Evolutionary conservation across 371 early-diverging fungal genomes (phyloP), one percentile per base, ranked within the genome.

Genomic region (Capillidium heterosporum): DNA sequence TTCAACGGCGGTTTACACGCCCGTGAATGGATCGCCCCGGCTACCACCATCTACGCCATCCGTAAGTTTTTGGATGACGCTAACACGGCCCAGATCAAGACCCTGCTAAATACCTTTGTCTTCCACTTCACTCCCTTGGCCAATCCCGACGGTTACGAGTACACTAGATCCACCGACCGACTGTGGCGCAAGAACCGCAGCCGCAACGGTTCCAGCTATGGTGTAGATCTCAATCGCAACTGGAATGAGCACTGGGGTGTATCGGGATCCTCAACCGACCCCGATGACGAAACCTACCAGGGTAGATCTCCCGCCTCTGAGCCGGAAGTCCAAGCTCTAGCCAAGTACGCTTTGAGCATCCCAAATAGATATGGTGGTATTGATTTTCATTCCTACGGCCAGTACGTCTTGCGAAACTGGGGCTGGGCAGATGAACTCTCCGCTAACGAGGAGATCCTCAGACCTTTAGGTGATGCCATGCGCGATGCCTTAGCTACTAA

Each of bases 131-230:
- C 77, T 0, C 78, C 78, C 5, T 46, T 78, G 32, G 67, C 74
- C 61, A 80, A 80, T 64, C 59, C 71, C n/a, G 81, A 80, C 54
- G 81, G 81, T 1, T 78, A 77, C 57, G 68, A 65, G 28, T 74
- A 70, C 61, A 66, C 77, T 13, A 68, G 72, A 68, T 57, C 41
- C n/a, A 58, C 51, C 1, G 62, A 68, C 49, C 66, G 81, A 24
- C 57, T 77, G 39, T 81, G 81, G 81, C 64, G 81, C 50, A 81
- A 81, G 66, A 78, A 76, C 67, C 65, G 77, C 26, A 61, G 65
- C 24, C 55, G 55, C 4, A 56, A 56, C 23, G 44, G 40, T 19
- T n/a, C 57, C 4, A 62, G 64, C 4, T 66, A 56, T 48, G 71
- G 72, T 21, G 69, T 70, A 11, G 72, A 72, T 53, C 60, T 67